Evolutionary conservation across 768 basidiomycete genomes (phyloP).

Genomic region (Asterophora lycoperdoides): DNA sequence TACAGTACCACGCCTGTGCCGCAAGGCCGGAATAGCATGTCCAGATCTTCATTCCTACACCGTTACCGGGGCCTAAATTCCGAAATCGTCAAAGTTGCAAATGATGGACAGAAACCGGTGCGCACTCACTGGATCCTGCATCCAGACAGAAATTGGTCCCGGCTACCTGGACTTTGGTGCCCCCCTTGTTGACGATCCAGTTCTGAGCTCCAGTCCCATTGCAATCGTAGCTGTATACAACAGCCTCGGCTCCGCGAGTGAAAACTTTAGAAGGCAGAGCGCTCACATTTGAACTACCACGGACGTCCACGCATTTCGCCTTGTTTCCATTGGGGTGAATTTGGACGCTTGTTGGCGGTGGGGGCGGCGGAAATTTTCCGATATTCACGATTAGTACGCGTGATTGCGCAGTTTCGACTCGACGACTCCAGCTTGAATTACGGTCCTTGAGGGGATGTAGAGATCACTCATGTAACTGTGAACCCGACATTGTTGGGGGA

Average conservation of each 20-base stretch:
- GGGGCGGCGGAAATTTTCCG: no score
- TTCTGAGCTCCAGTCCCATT: conserved; percentile 27
- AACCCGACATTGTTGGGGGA: no score
- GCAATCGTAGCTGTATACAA: conserved; percentile 27
- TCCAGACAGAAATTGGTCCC: conserved; percentile 34
- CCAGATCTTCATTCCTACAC: conserved; percentile 33
- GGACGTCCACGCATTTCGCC: conserved; percentile 32
- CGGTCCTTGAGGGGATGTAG: no score
- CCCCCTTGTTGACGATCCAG: conserved; percentile 25
- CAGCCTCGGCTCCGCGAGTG: no score
- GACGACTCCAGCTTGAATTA: no score
- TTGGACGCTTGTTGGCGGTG: no score
- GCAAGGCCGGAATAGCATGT: conserved; percentile 28
- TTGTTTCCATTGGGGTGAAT: conserved; percentile 26
- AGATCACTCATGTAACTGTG: no score
- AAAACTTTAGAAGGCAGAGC: no score
- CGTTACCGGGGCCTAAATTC: conserved; percentile 28
- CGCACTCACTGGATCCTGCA: conserved; percentile 25
- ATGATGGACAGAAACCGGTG: neutral
- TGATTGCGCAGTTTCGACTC: no score
- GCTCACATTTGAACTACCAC: conserved; percentile 30
- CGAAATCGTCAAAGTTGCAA: no score
- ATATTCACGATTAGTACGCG: no score
- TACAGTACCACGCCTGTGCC: conserved; percentile 31
- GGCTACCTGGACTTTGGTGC: conserved; percentile 24